A percentile compares a stretch with the other conserved stretches of the same genome.
phyloP scores from a whole-genome alignment of 192 early-diverging fungal species.

The Backusella liffmaniae region DNA sequence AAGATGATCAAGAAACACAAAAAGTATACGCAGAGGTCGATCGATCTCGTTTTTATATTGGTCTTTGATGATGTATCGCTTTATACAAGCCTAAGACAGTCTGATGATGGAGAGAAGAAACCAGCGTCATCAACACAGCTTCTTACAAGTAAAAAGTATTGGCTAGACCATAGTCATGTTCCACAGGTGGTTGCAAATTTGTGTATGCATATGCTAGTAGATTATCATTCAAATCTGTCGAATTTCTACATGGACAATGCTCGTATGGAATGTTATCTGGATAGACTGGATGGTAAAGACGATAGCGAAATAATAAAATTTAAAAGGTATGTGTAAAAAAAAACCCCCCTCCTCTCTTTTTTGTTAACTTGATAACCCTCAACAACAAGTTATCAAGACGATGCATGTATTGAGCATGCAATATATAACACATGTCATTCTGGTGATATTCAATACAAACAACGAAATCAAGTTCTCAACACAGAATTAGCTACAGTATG shows the following conservation, averaged over 20 bases:
- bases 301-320: constrained; percentile 80
- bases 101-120: background rate
- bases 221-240: constrained; percentile 69
- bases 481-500: background rate
- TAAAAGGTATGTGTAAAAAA: constrained; percentile 64
- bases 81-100: background rate
- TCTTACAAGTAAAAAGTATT: constrained; percentile 63
- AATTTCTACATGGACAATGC: constrained; percentile 91
- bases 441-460: constrained; percentile 52
- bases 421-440: constrained; percentile 68
- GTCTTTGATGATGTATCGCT: background rate
- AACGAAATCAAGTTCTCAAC: constrained; percentile 29
- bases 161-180: constrained; percentile 88
- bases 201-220: constrained; percentile 79
- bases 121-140: background rate
- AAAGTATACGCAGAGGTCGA: constrained; percentile 59
- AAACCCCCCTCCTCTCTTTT: no score
- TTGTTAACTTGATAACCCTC: background rate
- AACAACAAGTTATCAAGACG: constrained; percentile 43
- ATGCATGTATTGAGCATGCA: constrained; percentile 72
- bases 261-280: constrained; percentile 78
- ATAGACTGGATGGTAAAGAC: constrained; percentile 75
- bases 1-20: constrained; percentile 99
- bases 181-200: constrained; percentile 86
- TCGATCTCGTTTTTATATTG: background rate